Conservation (phyloP, 331 rosid species). For the Malus hybrid region DNA sequence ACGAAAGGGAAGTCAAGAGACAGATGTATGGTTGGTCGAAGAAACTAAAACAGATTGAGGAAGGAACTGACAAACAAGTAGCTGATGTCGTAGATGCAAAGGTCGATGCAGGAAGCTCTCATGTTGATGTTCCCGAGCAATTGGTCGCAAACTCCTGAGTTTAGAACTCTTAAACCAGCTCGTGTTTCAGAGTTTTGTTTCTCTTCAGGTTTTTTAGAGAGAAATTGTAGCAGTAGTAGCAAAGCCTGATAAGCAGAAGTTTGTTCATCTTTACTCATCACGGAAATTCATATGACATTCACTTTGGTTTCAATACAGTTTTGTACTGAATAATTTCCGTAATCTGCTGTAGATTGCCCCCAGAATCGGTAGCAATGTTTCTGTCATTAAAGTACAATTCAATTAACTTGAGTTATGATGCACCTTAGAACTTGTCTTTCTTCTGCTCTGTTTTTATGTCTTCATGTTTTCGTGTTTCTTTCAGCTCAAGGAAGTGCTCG, state of each 20-base stretch:
- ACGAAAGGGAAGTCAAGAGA: conserved; percentile 62
- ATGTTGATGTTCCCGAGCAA: conserved; percentile 20
- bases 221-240: not conserved
- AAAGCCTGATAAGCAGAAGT: not conserved
- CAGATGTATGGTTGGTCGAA: conserved; percentile 32
- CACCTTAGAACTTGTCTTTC: not conserved
- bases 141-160: conserved; percentile 33
- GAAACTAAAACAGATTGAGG: conserved; percentile 36
- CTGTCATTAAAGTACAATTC: too few species aligned
- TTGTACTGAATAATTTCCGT: not conserved
- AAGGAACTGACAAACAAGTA: conserved; percentile 29
- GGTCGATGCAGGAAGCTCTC: conserved; percentile 14
- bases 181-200: conserved; percentile 12
- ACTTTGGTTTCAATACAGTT: not conserved
- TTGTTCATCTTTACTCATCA: not conserved
- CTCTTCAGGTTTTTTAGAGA: conserved; percentile 9
- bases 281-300: not conserved
- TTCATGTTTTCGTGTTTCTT: not conserved
- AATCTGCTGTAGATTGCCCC: not conserved
- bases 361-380: not conserved
- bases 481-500: not conserved
- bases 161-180: not conserved
- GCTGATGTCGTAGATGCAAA: conserved; percentile 17
- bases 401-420: not conserved
- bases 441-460: too few species aligned